phyloP scores from a whole-genome alignment of 1,284 basidiomycete genomes.

The Pseudozyma flocculosa region DNA sequence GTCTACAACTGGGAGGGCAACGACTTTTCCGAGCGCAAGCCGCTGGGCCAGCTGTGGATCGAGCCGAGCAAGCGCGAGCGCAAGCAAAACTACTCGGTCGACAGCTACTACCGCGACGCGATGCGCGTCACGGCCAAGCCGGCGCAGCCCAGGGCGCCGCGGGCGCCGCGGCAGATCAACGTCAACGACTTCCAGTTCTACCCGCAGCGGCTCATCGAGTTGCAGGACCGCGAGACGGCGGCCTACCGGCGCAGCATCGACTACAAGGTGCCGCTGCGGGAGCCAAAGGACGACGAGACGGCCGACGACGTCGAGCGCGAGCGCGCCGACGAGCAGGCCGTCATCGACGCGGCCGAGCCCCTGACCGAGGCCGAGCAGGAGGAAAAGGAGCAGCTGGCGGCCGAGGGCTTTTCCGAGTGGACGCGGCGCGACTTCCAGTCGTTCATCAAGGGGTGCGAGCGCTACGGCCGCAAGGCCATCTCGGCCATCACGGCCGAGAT shows the following conservation, averaged over 20 bases:
- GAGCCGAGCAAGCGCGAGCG: constrained; percentile 93
- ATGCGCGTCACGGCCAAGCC: constrained; percentile 70
- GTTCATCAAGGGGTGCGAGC: constrained; percentile 81
- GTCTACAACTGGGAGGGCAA: constrained; percentile 87
- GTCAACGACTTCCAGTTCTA: constrained; percentile 99
- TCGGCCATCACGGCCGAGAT: constrained; percentile 81
- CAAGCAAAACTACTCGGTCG: constrained; percentile 86
- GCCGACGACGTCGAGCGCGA: constrained; percentile 44
- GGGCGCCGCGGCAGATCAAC: constrained; percentile 84
- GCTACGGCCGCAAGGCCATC: constrained; percentile 77
- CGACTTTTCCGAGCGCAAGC: constrained; percentile 70
- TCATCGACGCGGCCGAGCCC: constrained; percentile 65
- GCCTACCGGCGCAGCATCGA: constrained; percentile 67
- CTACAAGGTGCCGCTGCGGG: constrained; percentile 72
- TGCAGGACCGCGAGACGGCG: constrained; percentile 78
- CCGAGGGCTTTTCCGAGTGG: constrained; percentile 49
- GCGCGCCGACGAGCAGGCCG: constrained; percentile 74
- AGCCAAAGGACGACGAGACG: constrained; percentile 63
- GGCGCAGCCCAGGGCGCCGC: constrained; percentile 78
- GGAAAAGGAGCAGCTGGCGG: constrained; percentile 66
- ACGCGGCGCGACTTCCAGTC: constrained; percentile 89
- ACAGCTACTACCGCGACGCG: constrained; percentile 77
- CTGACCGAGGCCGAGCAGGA: constrained; percentile 70
- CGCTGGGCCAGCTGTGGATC: constrained; percentile 68
- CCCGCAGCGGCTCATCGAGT: constrained; percentile 74